phyloP scores from a whole-genome alignment of 2,329 filamentous ascomycete species.

The Fusarium protoensiforme region DNA sequence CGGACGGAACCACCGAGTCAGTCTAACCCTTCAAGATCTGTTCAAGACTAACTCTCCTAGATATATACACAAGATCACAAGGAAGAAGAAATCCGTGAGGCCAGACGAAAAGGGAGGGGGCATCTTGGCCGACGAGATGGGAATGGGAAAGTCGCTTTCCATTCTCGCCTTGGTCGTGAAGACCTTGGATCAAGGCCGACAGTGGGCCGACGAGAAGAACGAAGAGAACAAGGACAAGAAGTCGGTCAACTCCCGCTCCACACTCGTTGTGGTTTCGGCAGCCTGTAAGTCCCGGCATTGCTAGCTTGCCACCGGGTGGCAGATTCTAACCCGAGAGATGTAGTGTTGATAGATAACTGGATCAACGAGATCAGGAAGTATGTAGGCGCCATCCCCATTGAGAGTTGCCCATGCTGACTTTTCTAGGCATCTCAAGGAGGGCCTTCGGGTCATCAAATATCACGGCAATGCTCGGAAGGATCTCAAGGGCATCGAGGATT shows the following conservation, averaged over 20 bases:
- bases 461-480: slow-evolving; percentile 48
- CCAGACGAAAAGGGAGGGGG: slow-evolving; percentile 53
- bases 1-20: slow-evolving; percentile 43
- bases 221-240: slow-evolving; percentile 20
- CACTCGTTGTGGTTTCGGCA: slow-evolving; percentile 58
- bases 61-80: slow-evolving; percentile 55
- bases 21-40: rapidly evolving
- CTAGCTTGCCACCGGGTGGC: rapidly evolving
- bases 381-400: neutral
- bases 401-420: neutral
- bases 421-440: slow-evolving; percentile 47
- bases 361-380: slow-evolving; percentile 51
- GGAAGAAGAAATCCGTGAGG: slow-evolving; percentile 39
- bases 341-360: slow-evolving; percentile 56
- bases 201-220: slow-evolving; percentile 48
- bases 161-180: slow-evolving; percentile 60
- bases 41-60: slow-evolving; percentile 15
- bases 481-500: slow-evolving; percentile 41
- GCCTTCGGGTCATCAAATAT: slow-evolving; percentile 48
- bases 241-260: slow-evolving; percentile 48
- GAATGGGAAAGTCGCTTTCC: slow-evolving; percentile 67
- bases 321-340: neutral
- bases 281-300: slow-evolving; percentile 46
- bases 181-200: slow-evolving; percentile 50
- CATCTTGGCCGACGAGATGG: slow-evolving; percentile 71